Evolutionary conservation across 352 stramenopile genomes (phyloP).

Genomic region (Globisporangium lucens): DNA sequence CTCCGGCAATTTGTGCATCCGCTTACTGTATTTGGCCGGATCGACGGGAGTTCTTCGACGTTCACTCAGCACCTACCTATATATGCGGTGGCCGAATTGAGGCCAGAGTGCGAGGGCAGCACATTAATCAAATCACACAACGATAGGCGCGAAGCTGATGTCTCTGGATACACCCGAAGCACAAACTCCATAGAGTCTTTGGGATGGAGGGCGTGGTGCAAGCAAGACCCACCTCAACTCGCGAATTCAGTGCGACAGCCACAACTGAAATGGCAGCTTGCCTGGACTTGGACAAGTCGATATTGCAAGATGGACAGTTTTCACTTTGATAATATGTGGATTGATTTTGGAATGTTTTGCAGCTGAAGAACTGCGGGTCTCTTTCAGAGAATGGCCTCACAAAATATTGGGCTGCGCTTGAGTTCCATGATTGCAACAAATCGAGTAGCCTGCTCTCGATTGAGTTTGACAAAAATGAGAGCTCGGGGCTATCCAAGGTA

Average conservation of each 20-base stretch:
- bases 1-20: background rate
- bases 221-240: background rate
- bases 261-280: background rate
- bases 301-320: background rate
- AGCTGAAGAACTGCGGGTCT: background rate
- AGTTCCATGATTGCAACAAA: background rate
- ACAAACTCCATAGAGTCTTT: background rate
- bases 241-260: background rate
- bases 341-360: background rate
- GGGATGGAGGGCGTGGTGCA: background rate
- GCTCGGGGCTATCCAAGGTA: background rate
- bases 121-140: background rate
- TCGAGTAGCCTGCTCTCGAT: background rate
- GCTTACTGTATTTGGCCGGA: background rate
- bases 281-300: too few relatives aligned
- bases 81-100: background rate
- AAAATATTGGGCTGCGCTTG: background rate
- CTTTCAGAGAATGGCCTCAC: background rate
- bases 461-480: background rate
- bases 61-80: background rate
- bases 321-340: background rate
- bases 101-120: background rate
- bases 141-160: background rate
- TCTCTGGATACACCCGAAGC: background rate
- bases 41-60: background rate